Evolutionary conservation across 73 alveolate genomes (phyloP).

Genomic region (Tetrahymena thermophila): DNA sequence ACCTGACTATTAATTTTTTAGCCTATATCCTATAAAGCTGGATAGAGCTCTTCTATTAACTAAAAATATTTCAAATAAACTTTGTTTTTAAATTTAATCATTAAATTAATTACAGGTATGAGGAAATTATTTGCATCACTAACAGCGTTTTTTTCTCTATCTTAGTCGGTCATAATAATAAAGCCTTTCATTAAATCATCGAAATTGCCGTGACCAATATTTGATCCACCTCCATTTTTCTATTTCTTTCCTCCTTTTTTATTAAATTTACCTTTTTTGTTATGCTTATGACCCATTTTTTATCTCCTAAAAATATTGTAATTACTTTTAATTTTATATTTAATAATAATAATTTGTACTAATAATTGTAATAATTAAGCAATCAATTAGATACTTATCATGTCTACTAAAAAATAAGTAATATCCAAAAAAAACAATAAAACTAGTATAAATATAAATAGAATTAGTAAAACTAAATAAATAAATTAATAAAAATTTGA

Average conservation of each 20-base stretch:
- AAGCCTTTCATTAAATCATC: neutral
- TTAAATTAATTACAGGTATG: neutral
- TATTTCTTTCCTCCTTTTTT: neutral
- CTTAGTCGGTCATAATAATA: neutral
- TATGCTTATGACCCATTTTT: neutral
- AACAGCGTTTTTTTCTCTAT: neutral
- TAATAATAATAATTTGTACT: neutral
- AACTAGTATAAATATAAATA: too few relatives aligned
- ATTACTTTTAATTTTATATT: neutral
- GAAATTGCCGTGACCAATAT: neutral
- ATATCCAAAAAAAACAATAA: too few relatives aligned
- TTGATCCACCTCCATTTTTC: neutral
- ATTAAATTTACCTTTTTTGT: neutral
- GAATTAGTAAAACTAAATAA: too few relatives aligned
- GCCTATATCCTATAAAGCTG: neutral
- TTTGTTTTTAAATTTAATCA: neutral
- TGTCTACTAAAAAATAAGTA: neutral
- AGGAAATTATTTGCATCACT: neutral
- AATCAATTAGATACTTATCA: neutral
- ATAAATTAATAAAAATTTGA: too few relatives aligned
- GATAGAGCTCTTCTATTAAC: neutral
- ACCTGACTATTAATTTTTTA: neutral
- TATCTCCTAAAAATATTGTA: neutral
- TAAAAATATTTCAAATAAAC: neutral
- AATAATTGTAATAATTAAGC: neutral